phyloP scores from a whole-genome alignment of 2,329 filamentous ascomycete genomes.

The Pleomassaria siparia region DNA sequence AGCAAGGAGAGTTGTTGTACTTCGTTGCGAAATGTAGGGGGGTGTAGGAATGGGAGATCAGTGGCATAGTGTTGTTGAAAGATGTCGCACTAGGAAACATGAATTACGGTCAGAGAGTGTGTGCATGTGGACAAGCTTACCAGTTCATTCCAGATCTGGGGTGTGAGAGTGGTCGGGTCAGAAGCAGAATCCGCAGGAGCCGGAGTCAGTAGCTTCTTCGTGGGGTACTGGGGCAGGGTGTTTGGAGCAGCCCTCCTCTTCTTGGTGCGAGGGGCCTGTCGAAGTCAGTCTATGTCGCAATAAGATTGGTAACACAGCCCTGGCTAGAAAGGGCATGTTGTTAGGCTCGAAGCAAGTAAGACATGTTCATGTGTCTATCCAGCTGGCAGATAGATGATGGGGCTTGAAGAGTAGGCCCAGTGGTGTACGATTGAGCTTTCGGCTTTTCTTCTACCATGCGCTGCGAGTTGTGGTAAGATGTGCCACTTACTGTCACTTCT shows the following conservation, averaged over 20 bases:
- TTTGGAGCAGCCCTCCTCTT: conserved; percentile 44
- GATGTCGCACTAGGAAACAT: conserved; percentile 56
- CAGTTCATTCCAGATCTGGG: conserved; percentile 67
- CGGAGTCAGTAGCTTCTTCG: conserved; percentile 47
- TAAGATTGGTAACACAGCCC: too few species aligned
- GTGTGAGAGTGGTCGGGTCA: conserved; percentile 62
- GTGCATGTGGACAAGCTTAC: conserved; percentile 27
- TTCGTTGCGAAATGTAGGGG: conserved; percentile 60
- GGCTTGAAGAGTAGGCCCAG: background rate
- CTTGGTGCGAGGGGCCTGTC: conserved; percentile 21
- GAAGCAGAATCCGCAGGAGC: conserved; percentile 58
- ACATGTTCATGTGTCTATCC: too few species aligned
- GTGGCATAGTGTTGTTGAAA: conserved; percentile 72
- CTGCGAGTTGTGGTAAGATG: too few species aligned
- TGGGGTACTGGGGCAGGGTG: conserved; percentile 40
- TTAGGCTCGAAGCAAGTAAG: too few species aligned
- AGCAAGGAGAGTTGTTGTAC: conserved; percentile 48
- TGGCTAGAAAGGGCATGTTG: too few species aligned
- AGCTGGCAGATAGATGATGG: too few species aligned
- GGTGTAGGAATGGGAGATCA: conserved; percentile 71
- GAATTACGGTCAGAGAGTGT: conserved; percentile 4
- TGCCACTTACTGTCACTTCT: background rate
- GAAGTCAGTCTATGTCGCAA: conserved; percentile 5
- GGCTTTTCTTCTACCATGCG: too few species aligned
- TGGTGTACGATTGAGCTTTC: too few species aligned